Base-by-base conservation (phyloP, 768 basidiomycete genomes). In the Kondoa malvinella region DNA sequence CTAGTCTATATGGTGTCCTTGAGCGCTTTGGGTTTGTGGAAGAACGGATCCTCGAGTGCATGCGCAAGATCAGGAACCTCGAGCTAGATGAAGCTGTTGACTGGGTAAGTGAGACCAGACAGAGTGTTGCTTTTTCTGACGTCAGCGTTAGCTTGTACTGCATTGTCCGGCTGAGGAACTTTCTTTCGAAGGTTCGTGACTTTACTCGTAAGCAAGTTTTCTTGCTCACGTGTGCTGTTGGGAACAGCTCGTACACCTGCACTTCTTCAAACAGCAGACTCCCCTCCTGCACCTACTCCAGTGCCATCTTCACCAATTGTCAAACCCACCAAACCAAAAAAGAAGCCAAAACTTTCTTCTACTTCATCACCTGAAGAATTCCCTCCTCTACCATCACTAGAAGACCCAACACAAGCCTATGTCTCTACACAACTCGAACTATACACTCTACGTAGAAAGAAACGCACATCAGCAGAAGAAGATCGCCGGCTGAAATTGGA, bases 1-100 rank as follows among this genome's bases (percentile, higher is more conserved):
- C 30, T 59, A 25, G 58, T 25, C 58, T 31, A 14, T 25, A 31
- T 31, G 25, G 58, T 59, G 58, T 59, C 27, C 30, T 59, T 29
- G 58, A 59, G 12, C 61, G 61, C 32, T 33, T 63, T 63, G 61
- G 61, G 16, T 63, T 63, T n/a, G 8, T 29, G 27, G 15, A 63
- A 27, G 61, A 27, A 3, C 61, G 61, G 25, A 30, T 75, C 31
- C 75, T 92, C 8, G 84, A 87, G 64, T 72, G 92, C 33, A 85
- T 89, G 72, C 76, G 82, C 50, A 67, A 71, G 3, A 76, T 87
- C 58, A 79, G 83, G 1, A 81, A 86, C 26, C 81, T 81, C 17
- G 82, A 91, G 4, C 74, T 92, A 27, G 77, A 80, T 30, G 78
- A 87, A 29, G 79, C 81, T 1, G 70, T 68, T 17, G 67, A 72